phyloP scores from a whole-genome alignment of 208 protist species.

The Crithidia brevicula region DNA sequence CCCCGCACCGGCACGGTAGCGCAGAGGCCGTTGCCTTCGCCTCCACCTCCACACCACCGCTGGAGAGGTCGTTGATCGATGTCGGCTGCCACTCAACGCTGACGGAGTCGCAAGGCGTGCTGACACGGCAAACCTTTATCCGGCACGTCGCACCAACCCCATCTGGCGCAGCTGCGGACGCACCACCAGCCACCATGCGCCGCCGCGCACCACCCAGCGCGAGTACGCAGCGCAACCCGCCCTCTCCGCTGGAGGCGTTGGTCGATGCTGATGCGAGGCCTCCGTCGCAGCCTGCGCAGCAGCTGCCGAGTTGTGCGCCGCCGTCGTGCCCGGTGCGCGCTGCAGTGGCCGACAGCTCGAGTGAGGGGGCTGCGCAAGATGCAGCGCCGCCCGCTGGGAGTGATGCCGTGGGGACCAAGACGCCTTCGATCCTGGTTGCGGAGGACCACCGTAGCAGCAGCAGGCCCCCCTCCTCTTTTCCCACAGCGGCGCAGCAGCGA shows the following conservation, averaged over 20 bases:
- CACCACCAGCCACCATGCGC: background rate
- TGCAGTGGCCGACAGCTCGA: background rate
- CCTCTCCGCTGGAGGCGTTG: background rate
- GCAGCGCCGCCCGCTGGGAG: no score
- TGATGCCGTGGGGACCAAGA: no score
- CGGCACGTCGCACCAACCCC: background rate
- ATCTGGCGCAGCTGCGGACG: background rate
- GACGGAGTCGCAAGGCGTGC: constrained; percentile 17
- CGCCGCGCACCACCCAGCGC: no score
- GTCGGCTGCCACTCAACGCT: constrained; percentile 15
- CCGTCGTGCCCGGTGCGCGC: background rate
- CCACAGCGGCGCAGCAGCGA: no score
- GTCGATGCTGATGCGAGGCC: no score
- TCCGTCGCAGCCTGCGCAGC: no score
- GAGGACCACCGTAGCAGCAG: no score
- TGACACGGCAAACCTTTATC: constrained; percentile 16
- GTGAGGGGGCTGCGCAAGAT: no score
- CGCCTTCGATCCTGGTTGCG: no score
- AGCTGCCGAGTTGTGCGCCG: no score
- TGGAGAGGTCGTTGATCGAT: background rate
- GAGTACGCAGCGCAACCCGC: no score
- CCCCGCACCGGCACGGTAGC: background rate
- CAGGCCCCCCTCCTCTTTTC: no score
- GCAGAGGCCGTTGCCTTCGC: background rate
- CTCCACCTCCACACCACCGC: background rate